These are phyloP conservation scores for Leccinum fallax DNA, from an alignment of 1,284 basidiomycete genomes.

Conservation along the genomic window DNA sequence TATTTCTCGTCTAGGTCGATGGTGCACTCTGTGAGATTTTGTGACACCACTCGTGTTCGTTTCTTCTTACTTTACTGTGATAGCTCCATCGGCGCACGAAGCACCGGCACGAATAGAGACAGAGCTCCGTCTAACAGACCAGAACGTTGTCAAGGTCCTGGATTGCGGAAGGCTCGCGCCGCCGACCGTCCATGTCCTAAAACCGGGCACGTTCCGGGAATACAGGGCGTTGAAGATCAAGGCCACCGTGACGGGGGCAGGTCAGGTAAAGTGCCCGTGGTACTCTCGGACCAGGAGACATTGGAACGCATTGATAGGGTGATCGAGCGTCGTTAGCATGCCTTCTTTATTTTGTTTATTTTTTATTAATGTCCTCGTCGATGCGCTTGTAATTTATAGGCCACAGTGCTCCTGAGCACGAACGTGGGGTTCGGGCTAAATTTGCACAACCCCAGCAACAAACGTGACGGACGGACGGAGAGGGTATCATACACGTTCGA, in stretches of 20 bases:
- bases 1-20: too few species aligned
- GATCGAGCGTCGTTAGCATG: not conserved
- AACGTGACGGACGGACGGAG: constrained; percentile 9
- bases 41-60: too few species aligned
- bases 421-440: constrained; percentile 51
- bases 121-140: too few species aligned
- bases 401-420: constrained; percentile 32
- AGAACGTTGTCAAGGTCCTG: too few species aligned
- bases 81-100: too few species aligned
- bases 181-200: constrained; percentile 1
- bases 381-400: constrained; percentile 14
- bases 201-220: constrained; percentile 21
- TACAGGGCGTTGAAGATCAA: constrained; percentile 15
- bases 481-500: constrained; percentile 29
- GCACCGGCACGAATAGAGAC: too few species aligned
- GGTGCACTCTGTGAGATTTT: too few species aligned
- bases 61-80: too few species aligned
- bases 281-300: constrained; percentile 16
- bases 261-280: constrained; percentile 22
- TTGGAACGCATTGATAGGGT: constrained; percentile 10
- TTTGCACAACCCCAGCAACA: constrained; percentile 52
- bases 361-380: not conserved
- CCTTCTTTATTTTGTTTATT: not conserved
- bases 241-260: not conserved
- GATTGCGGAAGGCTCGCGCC: too few species aligned